Base-by-base conservation (phyloP, 495 filamentous ascomycete species). In the Pyrenula massariospora region DNA sequence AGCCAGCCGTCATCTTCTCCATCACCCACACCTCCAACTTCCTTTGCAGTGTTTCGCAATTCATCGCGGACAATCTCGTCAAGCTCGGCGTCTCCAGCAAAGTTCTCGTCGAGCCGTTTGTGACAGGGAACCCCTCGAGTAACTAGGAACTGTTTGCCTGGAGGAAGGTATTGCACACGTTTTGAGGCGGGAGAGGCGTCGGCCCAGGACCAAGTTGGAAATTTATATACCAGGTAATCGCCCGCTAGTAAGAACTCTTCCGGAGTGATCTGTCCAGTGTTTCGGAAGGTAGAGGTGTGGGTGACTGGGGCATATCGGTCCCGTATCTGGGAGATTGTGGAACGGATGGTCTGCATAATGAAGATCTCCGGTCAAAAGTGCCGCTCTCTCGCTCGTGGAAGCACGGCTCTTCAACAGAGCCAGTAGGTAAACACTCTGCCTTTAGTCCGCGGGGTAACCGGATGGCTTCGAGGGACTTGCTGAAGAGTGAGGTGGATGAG, bases 211-310 rank as follows among this genome's bases (percentile, higher is more conserved):
- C 93, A 99, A 50, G 92, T 93, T 3, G 93, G 93, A 71, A 99
- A 99, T 75, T 96, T 97, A 83, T 92, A 95, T 65, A 96, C 91
- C 47, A 99, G 86, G 70, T 96, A 99, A 73, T 99, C 93, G 61
- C 94, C 93, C 2, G 93, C 94, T 2, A 86, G 84, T 15, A 96
- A 77, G 68, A 99, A 99, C 77, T 99, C 93, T 66, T 96, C 94
- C 48, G 92, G 92, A 0, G 94, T 97, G 71, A 99, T 89, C 71
- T 97, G 86, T 61, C 93, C 93, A 1, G 90, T 95, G 58, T 77
- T 76, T 59, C 91, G 89, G 76, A 99, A 99, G 57, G 88, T 97
- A 3, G 91, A 96, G 52, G 83, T 93, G 68, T 93, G 84, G 12
- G 83, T 85, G 62, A 94, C 82, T 23, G 88, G 91, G 1, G 92